Percentiles rank a stretch among this genome's conserved stretches.
Conservation (phyloP, 441 rosid species). For the Sinapis alba region DNA sequence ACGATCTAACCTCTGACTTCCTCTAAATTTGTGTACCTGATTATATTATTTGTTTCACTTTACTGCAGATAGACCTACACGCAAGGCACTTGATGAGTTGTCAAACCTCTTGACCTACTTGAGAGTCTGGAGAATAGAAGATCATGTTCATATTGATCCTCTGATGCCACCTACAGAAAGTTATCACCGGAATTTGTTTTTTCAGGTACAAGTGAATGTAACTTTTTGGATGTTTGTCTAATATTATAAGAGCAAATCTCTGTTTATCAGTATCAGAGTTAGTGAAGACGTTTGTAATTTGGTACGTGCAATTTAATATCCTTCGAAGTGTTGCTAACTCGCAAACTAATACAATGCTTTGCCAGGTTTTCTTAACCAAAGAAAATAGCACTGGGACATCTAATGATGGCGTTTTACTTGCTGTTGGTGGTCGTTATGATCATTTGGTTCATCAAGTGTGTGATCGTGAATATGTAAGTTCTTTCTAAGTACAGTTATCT, state of each 20-base stretch:
- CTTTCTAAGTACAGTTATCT: slow-evolving; percentile 27
- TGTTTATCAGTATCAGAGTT: slow-evolving; percentile 14
- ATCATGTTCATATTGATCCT: slow-evolving; percentile 73
- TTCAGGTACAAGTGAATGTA: slow-evolving; percentile 58
- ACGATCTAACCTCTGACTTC: slow-evolving; percentile 20
- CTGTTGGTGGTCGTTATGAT: slow-evolving; percentile 96
- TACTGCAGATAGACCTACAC: slow-evolving; percentile 70
- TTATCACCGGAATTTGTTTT: slow-evolving; percentile 82
- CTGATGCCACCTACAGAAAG: slow-evolving; percentile 91
- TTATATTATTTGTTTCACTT: slow-evolving; percentile 21
- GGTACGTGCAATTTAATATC: background rate
- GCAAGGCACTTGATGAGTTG: slow-evolving; percentile 90
- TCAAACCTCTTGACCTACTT: slow-evolving; percentile 73
- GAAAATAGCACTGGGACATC: slow-evolving; percentile 72
- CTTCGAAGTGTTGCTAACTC: background rate
- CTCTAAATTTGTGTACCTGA: background rate
- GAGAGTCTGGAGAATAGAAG: slow-evolving; percentile 86
- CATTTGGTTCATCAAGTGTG: slow-evolving; percentile 80
- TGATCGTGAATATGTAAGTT: slow-evolving; percentile 71
- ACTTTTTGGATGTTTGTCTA: background rate
- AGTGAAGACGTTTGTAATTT: background rate
- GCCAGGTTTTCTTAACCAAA: slow-evolving; percentile 71
- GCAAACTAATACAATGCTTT: slow-evolving; percentile 10
- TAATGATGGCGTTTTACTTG: slow-evolving; percentile 79
- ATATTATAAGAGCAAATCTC: background rate